Conservation (phyloP, 495 filamentous ascomycete species). For the Penicillium canariense region DNA sequence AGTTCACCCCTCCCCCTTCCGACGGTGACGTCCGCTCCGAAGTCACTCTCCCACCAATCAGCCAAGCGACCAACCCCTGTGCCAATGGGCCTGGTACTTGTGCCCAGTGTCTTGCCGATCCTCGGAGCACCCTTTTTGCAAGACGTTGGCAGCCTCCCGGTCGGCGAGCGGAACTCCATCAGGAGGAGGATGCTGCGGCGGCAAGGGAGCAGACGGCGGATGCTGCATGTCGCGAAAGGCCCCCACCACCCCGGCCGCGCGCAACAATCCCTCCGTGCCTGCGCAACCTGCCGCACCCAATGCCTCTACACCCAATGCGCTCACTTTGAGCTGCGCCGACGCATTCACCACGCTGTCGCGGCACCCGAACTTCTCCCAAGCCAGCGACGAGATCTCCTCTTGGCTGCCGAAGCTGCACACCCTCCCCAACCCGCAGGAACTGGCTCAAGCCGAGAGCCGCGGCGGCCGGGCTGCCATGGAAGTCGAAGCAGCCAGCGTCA, state of each 20-base stretch:
- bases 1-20: conserved; percentile 67
- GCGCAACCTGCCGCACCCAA: conserved; percentile 27
- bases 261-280: conserved; percentile 29
- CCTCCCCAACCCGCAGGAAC: conserved; percentile 43
- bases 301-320: conserved; percentile 28
- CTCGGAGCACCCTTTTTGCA: conserved; percentile 79
- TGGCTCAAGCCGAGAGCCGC: conserved; percentile 27
- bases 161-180: conserved; percentile 44
- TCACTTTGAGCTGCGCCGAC: conserved; percentile 66
- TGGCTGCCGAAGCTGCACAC: conserved; percentile 75
- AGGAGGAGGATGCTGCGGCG: conserved; percentile 53
- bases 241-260: conserved; percentile 26
- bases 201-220: conserved; percentile 48
- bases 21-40: conserved; percentile 58
- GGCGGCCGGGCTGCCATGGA: conserved; percentile 61
- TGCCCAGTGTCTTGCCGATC: conserved; percentile 72
- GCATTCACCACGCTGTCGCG: conserved; percentile 79
- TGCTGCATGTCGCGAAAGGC: conserved; percentile 47
- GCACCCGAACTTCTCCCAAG: conserved; percentile 75
- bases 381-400: conserved; percentile 67
- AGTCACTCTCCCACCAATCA: conserved; percentile 41
- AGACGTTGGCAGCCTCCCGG: conserved; percentile 69
- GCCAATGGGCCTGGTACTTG: conserved; percentile 77
- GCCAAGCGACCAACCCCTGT: conserved; percentile 52
- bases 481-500: conserved; percentile 82